Base-by-base conservation (phyloP, 495 filamentous ascomycete species). In the Talaromyces liani region DNA sequence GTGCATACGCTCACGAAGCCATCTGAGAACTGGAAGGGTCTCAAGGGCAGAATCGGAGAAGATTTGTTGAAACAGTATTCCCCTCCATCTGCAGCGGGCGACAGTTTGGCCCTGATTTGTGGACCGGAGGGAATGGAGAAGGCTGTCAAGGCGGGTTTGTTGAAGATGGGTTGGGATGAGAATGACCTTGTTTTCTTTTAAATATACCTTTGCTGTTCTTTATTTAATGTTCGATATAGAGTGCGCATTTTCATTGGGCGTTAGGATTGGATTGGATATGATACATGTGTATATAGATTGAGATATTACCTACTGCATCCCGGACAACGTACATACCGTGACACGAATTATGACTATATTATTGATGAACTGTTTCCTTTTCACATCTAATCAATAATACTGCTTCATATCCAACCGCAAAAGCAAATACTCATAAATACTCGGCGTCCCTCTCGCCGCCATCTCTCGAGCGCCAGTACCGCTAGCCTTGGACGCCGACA, bases 101-200 rank as follows among this genome's bases (percentile, higher is more conserved):
- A 87, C 31, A 79, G 82, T 5, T 75, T 98, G 79, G 88, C 89
- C 45, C 70, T 98, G 64, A 81, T 97, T 51, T 97, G 93, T 78
- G 93, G 93, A 9, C 93, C 93, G 0, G 85, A 83, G 65, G 75
- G 85, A 10, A 78, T 98, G 77, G 91, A 97, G 76, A 87, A 87
- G 72, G 84, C 77, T 65, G 86, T 87, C 12, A 81, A 81, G 67
- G 70, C 72, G 54, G 80, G 84, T 36, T 81, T 96, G 64, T 80
- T 82, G 62, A 81, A 75, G 16, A 77, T 88, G 75, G 91, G 92
- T 2, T 97, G 92, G 91, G 72, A 70, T 45, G 88, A 92, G 68
- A 80, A 85, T n/a, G 85, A 96, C 76, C 71, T 98, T 56, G 72
- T 95, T 65, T 93, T 96, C 75, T 98, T 97, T 72, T 97, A 64